A percentile compares a stretch with the other conserved stretches of the same genome.
Evolutionary conservation across 1,284 basidiomycete species (phyloP).

Genomic region (Ceratobasidium sp.): DNA sequence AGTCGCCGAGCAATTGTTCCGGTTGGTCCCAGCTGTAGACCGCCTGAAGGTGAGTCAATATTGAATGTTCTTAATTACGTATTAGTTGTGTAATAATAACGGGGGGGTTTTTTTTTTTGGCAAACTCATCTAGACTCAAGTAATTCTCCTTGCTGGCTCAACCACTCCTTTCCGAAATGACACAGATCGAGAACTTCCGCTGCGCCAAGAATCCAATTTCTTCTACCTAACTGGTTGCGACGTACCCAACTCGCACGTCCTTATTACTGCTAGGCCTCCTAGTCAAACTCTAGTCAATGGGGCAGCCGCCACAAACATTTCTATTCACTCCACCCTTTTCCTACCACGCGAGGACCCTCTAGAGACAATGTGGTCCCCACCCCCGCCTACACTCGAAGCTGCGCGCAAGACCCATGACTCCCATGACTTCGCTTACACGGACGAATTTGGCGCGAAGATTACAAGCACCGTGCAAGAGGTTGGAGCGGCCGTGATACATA

Average conservation of each 20-base stretch:
- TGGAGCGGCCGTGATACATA: conserved; percentile 68
- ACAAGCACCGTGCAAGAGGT: not conserved
- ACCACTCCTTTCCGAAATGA: conserved; percentile 80
- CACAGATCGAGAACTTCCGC: conserved; percentile 87
- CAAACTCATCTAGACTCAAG: conserved; percentile 50
- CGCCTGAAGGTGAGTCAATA: conserved; percentile 16
- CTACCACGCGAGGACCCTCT: conserved; percentile 79
- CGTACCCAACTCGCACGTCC: conserved; percentile 75
- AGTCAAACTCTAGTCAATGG: not conserved
- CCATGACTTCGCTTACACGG: conserved; percentile 68
- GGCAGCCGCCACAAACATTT: conserved; percentile 43
- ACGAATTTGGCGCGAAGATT: conserved; percentile 59
- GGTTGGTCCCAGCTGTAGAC: conserved; percentile 27
- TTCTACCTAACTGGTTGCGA: conserved; percentile 86
- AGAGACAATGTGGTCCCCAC: conserved; percentile 88
- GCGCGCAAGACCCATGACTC: conserved; percentile 72
- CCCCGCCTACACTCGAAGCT: conserved; percentile 78
- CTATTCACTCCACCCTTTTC: conserved; percentile 70
- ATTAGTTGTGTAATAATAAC: no score
- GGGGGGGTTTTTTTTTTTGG: no score
- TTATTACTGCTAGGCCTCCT: conserved; percentile 62
- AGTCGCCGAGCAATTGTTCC: conserved; percentile 18
- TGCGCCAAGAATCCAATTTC: conserved; percentile 89
- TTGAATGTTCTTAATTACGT: not conserved
- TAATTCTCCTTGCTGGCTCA: conserved; percentile 60